Base-by-base conservation (phyloP, 2,329 filamentous ascomycete genomes). In the Aspergillus sp. region DNA sequence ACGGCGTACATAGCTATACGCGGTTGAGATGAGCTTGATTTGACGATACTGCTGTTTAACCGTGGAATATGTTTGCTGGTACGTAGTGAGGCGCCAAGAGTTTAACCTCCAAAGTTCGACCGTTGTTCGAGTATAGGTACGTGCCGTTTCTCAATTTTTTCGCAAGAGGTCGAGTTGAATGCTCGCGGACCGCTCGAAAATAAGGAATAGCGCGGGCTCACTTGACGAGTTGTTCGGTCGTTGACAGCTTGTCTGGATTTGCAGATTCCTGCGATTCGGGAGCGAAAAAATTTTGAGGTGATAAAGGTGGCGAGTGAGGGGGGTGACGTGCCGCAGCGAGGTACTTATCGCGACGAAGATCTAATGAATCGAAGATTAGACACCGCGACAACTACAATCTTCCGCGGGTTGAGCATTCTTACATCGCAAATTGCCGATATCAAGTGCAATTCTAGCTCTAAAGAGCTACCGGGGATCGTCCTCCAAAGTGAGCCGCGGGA, bases 1-100 rank as follows among this genome's bases (percentile, higher is more conserved):
- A 76, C 64, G 58, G 74, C 69, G 68, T 77, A 78, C 76, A 78
- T 78, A 68, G 56, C 50, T 57, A 68, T 66, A 69, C 68, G 68
- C 68, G 60, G 63, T 70, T 66, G 59, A 62, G 60, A 60, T 62
- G 45, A 57, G 61, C 63, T 45, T 25, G 48, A 2, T 19, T 5
- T 22, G 28, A 54, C 7, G 34, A 30, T 38, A 28, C 30, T 19
- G 25, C 7, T 6, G 15, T 15, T 48, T 4, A 19, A 19, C 17
- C 41, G 19, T 22, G 22, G 13, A 17, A n/a, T 58, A 17, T 4
- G n/a, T 22, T 19, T 30, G 17, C 23, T 28, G 38, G 47, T 28
- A 7, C 25, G 25, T 22, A 22, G 9, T 23, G 31, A 19, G 3
- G 25, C 45, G 45, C n/a, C 19, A 47, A 47, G 45, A 47, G 45